Evolutionary conservation across 2,329 filamentous ascomycete species (phyloP).

Genomic region (Colletotrichum camelliae): DNA sequence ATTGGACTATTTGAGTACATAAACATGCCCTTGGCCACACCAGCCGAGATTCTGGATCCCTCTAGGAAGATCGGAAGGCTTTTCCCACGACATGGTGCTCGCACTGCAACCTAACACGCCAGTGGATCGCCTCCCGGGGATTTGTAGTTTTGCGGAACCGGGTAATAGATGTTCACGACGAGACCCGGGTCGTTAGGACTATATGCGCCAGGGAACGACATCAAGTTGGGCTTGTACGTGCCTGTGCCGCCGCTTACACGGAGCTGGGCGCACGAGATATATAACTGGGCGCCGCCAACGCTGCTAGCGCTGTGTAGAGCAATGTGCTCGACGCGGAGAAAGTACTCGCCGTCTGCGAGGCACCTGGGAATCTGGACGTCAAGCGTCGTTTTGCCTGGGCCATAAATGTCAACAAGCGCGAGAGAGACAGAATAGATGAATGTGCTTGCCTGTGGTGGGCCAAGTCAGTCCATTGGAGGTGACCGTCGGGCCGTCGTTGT

Average conservation of each 20-base stretch:
- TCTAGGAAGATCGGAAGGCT: not conserved
- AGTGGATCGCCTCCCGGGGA: conserved; percentile 22
- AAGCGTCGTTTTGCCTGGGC: conserved; percentile 34
- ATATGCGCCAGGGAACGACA: conserved; percentile 49
- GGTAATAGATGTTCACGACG: conserved; percentile 49
- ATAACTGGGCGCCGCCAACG: conserved; percentile 50
- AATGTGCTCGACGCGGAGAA: conserved; percentile 54
- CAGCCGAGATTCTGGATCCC: not conserved
- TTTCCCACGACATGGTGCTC: conserved; percentile 52
- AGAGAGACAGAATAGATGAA: not conserved
- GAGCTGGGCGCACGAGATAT: conserved; percentile 48
- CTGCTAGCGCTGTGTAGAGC: conserved; percentile 48
- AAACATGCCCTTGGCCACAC: not conserved
- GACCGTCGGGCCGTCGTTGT: conserved; percentile 44
- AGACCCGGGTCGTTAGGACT: conserved; percentile 45
- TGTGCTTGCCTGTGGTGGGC: conserved; percentile 39
- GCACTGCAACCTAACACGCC: conserved; percentile 38
- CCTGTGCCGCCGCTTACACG: conserved; percentile 47
- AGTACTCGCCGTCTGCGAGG: conserved; percentile 53
- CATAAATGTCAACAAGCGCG: not conserved
- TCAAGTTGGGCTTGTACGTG: conserved; percentile 39
- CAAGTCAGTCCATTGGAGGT: conserved; percentile 40
- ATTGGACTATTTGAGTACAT: not conserved
- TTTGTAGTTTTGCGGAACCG: conserved; percentile 42
- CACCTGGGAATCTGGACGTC: conserved; percentile 47